Evolutionary conservation across 2,329 filamentous ascomycete species (phyloP).

Genomic region (Drechslerella dactyloides): DNA sequence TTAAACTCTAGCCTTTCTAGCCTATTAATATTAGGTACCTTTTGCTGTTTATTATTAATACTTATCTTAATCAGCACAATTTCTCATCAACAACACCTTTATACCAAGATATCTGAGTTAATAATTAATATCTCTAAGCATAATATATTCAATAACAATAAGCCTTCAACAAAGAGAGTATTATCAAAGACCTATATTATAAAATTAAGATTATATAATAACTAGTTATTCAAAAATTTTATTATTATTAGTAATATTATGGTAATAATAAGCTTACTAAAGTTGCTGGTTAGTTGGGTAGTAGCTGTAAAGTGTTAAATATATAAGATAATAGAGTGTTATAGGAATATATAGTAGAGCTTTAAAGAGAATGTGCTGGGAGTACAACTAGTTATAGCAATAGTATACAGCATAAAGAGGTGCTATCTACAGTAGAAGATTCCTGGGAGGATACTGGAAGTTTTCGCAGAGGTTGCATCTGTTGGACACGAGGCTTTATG

Average conservation of each 20-base stretch:
- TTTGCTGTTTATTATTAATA: slow-evolving; percentile 28
- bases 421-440: slow-evolving; percentile 42
- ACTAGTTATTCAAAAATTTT: slow-evolving; percentile 41
- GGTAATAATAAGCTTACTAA: slow-evolving; percentile 34
- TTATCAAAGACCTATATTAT: slow-evolving; percentile 34
- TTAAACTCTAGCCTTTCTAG: slow-evolving; percentile 35
- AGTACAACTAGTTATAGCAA: slow-evolving; percentile 45
- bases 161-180: slow-evolving; percentile 35
- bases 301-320: slow-evolving; percentile 12
- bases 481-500: slow-evolving; percentile 20
- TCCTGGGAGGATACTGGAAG: slow-evolving; percentile 22
- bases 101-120: slow-evolving; percentile 37
- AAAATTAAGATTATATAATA: slow-evolving; percentile 45
- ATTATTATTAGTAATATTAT: slow-evolving; percentile 37
- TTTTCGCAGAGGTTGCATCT: slow-evolving; percentile 15
- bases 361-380: slow-evolving; percentile 42
- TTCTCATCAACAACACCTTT: slow-evolving; percentile 37
- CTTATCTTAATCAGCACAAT: slow-evolving; percentile 26
- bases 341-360: slow-evolving; percentile 37
- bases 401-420: slow-evolving; percentile 38
- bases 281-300: slow-evolving; percentile 16
- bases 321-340: slow-evolving; percentile 31
- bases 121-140: slow-evolving; percentile 44
- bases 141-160: slow-evolving; percentile 20
- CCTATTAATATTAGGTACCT: slow-evolving; percentile 8